Evolutionary conservation across 139 green algal species (phyloP), one percentile per base, ranked within the genome.

Genomic region (Picochlorum sp.): DNA sequence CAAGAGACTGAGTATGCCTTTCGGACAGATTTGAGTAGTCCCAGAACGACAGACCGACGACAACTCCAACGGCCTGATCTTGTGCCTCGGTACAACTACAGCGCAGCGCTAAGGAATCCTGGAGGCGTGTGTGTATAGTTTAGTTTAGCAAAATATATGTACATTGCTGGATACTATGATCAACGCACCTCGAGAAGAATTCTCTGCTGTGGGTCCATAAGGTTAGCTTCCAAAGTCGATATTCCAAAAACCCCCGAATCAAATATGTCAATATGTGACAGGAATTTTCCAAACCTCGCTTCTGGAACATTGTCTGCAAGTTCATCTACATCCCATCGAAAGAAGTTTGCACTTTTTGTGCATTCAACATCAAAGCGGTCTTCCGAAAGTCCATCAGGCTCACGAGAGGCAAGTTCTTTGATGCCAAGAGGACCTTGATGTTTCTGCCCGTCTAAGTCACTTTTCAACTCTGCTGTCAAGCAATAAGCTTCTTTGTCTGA

Each of bases 191-290:
- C 75, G 66, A 92, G 69, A 62, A 90, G 74, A 54, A 94, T 51
- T 15, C 88, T 82, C 73, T 88, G 80, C 74, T 94, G 87, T 0
- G 88, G 82, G 61, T 96, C 89, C 69, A 94, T 77, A 7, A 80
- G 63, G 3, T 52, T 47, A 1, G 85, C 84, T 58, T 96, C 89
- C 2, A 60, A 20, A 3, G 56, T 49, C 13, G 65, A 46, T 1
- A 93, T 51, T 13, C 72, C 71, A 65, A 95, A 91, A 0, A 81
- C 76, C 1, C 59, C 56, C 1, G 76, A 61, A 54, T 96, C 90
- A 74, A 96, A 96, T 6, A 23, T 8, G 28, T 82, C 78, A 13
- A 79, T 61, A 3, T 44, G 52, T 3, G 62, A 34, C 58, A 92
- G 52, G 63, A 79, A 88, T 24, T 75, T 78, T 38, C 69, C 77